Evolutionary conservation across 1,284 basidiomycete species (phyloP), one percentile per base, ranked within the genome.

Genomic region (Apiotrichum brassicae): DNA sequence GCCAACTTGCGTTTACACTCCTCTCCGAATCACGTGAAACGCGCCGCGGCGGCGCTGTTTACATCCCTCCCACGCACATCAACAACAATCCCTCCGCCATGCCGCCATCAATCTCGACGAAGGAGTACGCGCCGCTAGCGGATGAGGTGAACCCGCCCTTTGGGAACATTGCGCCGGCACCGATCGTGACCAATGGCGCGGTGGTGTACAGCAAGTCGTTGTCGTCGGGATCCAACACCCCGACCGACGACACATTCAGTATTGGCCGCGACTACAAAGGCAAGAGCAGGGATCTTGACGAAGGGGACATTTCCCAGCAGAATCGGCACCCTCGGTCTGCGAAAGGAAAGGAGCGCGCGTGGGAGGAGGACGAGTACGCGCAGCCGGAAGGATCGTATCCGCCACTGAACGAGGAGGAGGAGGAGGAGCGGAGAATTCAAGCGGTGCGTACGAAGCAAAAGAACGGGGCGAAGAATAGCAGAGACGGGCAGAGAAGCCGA

Each of bases 391-490:
- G 48, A 6, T 49, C 50, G 23, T 72, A 72, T 44, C 70, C 70
- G 6, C 68, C 70, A 1, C 32, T 62, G n/a, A 70, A 63, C 44
- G 65, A 64, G 34, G 63, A 58, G 14, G 65, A 66, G 39, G 68
- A 62, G 13, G 70, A 70, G 38, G 72, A 72, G 54, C 56, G 59
- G 38, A 49, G 64, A 14, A 59, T 74, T 18, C 68, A 72, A 53
- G 67, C 71, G 36, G 72, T 72, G 36, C 58, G 70, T 54, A 3
- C n/a, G n/a, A n/a, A n/a, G n/a, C n/a, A n/a, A n/a, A n/a, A n/a
- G n/a, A n/a, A n/a, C n/a, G n/a, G n/a, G n/a, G n/a, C n/a, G n/a
- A n/a, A n/a, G n/a, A n/a, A n/a, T n/a, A n/a, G n/a, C n/a, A n/a
- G n/a, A n/a, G n/a, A n/a, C n/a, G n/a, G n/a, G n/a, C n/a, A n/a